Evolutionary conservation across 192 early-diverging fungal genomes (phyloP).

Genomic region (Coemansia sp.): DNA sequence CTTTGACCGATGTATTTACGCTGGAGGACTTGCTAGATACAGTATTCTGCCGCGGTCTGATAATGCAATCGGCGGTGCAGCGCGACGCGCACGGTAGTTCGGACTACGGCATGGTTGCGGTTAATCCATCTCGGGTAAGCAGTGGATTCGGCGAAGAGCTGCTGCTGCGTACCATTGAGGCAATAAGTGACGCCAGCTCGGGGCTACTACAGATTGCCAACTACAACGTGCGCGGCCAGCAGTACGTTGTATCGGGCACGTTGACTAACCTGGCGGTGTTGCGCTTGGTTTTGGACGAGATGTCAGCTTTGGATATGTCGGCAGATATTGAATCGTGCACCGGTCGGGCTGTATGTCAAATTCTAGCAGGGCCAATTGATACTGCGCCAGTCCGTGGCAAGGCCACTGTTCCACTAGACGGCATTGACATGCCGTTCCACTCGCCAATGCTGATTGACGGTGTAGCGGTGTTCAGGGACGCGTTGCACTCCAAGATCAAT

Average conservation of each 20-base stretch:
- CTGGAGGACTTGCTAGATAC: constrained; percentile 82
- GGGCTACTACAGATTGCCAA: constrained; percentile 88
- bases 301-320: constrained; percentile 58
- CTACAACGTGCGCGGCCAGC: constrained; percentile 90
- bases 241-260: constrained; percentile 89
- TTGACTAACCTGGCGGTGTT: constrained; percentile 71
- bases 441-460: constrained; percentile 80
- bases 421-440: constrained; percentile 92
- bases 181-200: constrained; percentile 66
- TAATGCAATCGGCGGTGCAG: constrained; percentile 89
- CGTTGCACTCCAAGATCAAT: constrained; percentile 71
- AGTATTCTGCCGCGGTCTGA: constrained; percentile 91
- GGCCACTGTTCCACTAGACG: constrained; percentile 81
- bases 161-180: constrained; percentile 60
- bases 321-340: constrained; percentile 77
- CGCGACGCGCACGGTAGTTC: constrained; percentile 75
- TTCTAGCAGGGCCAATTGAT: constrained; percentile 54
- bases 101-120: constrained; percentile 90
- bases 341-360: constrained; percentile 63
- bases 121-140: constrained; percentile 80
- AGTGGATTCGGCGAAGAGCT: constrained; percentile 72
- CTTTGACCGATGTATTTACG: constrained; percentile 73
- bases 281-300: constrained; percentile 74
- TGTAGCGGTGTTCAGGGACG: constrained; percentile 73
- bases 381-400: constrained; percentile 70